Conservation (phyloP, 1,284 basidiomycete genomes). For the Sporisorium scitamineum region DNA sequence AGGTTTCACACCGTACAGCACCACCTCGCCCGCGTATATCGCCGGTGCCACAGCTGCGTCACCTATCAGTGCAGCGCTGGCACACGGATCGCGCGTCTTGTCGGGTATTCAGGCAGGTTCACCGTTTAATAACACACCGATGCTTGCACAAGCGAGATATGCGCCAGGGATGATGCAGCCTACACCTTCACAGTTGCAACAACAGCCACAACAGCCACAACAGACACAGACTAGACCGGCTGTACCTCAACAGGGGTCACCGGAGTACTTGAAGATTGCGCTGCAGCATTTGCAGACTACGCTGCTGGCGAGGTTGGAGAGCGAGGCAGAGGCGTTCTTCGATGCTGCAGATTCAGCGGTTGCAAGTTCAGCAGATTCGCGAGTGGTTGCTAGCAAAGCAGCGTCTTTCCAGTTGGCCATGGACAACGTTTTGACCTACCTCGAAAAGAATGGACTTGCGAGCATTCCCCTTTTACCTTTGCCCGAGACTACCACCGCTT, state of each 20-base stretch:
- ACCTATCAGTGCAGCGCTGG: slow-evolving; percentile 34
- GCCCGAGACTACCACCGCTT: neutral
- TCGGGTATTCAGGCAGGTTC: slow-evolving; percentile 29
- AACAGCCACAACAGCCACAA: neutral
- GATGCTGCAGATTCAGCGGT: slow-evolving; percentile 27
- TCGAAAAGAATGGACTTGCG: slow-evolving; percentile 44
- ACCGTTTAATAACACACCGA: slow-evolving; percentile 16
- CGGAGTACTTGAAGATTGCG: slow-evolving; percentile 17
- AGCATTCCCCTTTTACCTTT: slow-evolving; percentile 19
- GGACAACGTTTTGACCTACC: slow-evolving; percentile 2
- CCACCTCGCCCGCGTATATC: slow-evolving; percentile 40
- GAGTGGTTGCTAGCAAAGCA: slow-evolving; percentile 16
- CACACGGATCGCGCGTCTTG: slow-evolving; percentile 24
- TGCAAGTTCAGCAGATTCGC: slow-evolving; percentile 8
- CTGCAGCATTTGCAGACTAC: slow-evolving; percentile 22
- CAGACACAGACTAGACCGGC: neutral
- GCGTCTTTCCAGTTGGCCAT: slow-evolving; percentile 12
- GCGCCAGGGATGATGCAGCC: neutral
- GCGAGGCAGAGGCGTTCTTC: slow-evolving; percentile 36
- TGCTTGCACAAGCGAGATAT: slow-evolving; percentile 1
- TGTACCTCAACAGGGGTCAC: slow-evolving; percentile 26
- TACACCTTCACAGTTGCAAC: neutral
- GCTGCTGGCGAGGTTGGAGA: slow-evolving; percentile 27
- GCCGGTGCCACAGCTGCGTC: slow-evolving; percentile 15
- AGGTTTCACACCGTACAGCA: slow-evolving; percentile 29